These are phyloP conservation scores for Seminavis robusta DNA, from an alignment of 108 stramenopile genomes.

Conservation along the genomic window DNA sequence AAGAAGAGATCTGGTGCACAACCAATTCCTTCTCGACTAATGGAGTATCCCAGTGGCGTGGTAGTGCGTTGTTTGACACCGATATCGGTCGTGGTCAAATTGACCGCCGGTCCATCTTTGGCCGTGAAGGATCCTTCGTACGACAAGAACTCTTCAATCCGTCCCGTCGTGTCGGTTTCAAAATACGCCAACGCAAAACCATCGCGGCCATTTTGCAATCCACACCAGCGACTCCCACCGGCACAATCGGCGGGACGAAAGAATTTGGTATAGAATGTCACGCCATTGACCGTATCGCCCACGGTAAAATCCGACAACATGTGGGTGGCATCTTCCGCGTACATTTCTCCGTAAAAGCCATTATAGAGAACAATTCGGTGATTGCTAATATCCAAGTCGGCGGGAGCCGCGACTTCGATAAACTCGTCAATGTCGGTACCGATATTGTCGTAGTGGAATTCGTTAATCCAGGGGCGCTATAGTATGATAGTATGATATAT, in stretches of 20 bases:
- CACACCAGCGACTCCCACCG: too few species aligned
- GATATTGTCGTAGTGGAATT: slow-evolving; percentile 8
- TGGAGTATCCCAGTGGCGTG: too few species aligned
- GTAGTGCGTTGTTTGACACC: too few species aligned
- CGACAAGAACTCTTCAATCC: background rate
- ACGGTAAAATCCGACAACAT: too few species aligned
- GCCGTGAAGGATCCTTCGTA: background rate
- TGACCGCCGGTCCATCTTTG: background rate
- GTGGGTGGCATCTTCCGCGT: background rate
- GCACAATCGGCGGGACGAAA: background rate
- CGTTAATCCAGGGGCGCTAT: slow-evolving; percentile 12
- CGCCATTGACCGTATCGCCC: too few species aligned
- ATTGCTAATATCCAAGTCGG: background rate
- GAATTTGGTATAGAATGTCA: background rate
- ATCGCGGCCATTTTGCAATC: background rate
- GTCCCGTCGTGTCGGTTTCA: background rate
- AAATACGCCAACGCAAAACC: background rate
- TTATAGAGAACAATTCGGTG: background rate
- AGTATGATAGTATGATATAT: too few species aligned
- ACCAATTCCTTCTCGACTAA: too few species aligned
- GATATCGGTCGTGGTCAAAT: background rate
- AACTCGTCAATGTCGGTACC: background rate
- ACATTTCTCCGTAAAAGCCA: background rate
- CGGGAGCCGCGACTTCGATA: background rate
- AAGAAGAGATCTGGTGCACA: too few species aligned